A percentile compares a stretch with the other conserved stretches of the same genome.
Evolutionary conservation across 1,284 basidiomycete genomes (phyloP).

Genomic region (Malassezia globosa): DNA sequence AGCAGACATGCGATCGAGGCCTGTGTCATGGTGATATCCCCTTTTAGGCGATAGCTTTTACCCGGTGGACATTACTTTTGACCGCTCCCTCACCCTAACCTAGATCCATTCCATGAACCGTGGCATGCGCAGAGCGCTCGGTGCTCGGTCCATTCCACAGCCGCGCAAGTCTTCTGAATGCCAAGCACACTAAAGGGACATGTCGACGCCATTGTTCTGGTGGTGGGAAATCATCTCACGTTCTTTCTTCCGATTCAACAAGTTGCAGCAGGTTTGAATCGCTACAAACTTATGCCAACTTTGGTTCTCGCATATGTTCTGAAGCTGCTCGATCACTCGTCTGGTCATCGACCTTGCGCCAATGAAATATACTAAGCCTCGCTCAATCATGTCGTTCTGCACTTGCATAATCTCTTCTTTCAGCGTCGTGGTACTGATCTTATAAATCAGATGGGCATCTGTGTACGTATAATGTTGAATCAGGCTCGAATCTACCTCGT

Average conservation of each 20-base stretch:
- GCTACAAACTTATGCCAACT: conserved; percentile 47
- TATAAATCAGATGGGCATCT: conserved; percentile 49
- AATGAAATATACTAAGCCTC: conserved; percentile 27
- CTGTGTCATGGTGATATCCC: conserved; percentile 49
- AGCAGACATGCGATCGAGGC: conserved; percentile 47
- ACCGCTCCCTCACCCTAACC: not conserved
- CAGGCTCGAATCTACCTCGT: conserved; percentile 61
- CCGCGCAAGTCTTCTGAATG: conserved; percentile 48
- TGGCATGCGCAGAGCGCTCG: not conserved
- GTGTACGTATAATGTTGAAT: conserved; percentile 64
- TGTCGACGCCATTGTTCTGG: conserved; percentile 50
- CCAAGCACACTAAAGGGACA: conserved; percentile 50
- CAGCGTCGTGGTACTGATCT: conserved; percentile 53
- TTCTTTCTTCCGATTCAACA: conserved; percentile 58
- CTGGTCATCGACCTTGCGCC: conserved; percentile 16
- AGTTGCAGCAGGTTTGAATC: conserved; percentile 59
- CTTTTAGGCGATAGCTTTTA: conserved; percentile 49
- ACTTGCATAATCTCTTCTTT: conserved; percentile 60
- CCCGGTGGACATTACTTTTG: conserved; percentile 31
- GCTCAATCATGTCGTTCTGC: conserved; percentile 52
- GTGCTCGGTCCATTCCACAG: conserved; percentile 21
- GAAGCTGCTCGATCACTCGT: conserved; percentile 16
- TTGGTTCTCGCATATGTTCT: conserved; percentile 13
- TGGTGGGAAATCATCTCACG: conserved; percentile 60
- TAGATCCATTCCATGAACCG: not conserved